Evolutionary conservation across 139 green algal species (phyloP).

Genomic region (Cymbomonas tetramitiformis): DNA sequence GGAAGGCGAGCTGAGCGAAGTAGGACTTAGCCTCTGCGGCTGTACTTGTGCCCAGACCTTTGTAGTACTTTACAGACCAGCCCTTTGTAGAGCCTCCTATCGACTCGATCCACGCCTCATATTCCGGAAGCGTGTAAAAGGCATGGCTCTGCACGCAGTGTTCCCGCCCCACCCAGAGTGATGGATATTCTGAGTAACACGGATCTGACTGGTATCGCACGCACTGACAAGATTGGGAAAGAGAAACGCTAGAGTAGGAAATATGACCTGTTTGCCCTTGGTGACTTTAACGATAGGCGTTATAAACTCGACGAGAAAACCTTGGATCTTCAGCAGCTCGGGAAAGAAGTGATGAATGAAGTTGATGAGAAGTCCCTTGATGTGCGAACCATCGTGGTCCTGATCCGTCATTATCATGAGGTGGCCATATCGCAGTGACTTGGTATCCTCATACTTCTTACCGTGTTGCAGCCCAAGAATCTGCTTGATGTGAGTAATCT

Average conservation of each 20-base stretch:
- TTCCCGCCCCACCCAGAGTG: constrained; percentile 3
- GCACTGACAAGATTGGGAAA: no score
- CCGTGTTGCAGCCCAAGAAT: constrained; percentile 95
- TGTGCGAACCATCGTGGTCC: constrained; percentile 96
- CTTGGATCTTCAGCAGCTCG: constrained; percentile 74
- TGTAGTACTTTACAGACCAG: constrained; percentile 99
- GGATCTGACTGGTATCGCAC: no score
- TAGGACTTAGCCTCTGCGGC: constrained; percentile 86
- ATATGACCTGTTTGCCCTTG: constrained; percentile 58
- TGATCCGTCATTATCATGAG: constrained; percentile 99
- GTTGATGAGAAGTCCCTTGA: constrained; percentile 99
- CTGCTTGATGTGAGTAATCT: constrained; percentile 98
- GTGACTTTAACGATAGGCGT: constrained; percentile 96
- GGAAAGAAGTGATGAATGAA: constrained; percentile 96
- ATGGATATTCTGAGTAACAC: no score
- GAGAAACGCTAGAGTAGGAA: no score
- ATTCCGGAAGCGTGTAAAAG: constrained; percentile 98
- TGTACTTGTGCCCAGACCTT: constrained; percentile 92
- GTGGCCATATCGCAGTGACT: constrained; percentile 88
- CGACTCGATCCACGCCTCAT: constrained; percentile 81
- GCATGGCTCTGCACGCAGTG: constrained; percentile 16
- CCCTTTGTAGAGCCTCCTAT: constrained; percentile 36
- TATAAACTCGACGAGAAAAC: constrained; percentile 97
- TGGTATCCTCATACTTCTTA: constrained; percentile 77
- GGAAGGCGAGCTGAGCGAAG: constrained; percentile 63